Percentiles rank a stretch among this genome's conserved stretches.
Evolutionary conservation across 495 filamentous ascomycete genomes (phyloP).

Genomic region (Aspergillus asperescens): DNA sequence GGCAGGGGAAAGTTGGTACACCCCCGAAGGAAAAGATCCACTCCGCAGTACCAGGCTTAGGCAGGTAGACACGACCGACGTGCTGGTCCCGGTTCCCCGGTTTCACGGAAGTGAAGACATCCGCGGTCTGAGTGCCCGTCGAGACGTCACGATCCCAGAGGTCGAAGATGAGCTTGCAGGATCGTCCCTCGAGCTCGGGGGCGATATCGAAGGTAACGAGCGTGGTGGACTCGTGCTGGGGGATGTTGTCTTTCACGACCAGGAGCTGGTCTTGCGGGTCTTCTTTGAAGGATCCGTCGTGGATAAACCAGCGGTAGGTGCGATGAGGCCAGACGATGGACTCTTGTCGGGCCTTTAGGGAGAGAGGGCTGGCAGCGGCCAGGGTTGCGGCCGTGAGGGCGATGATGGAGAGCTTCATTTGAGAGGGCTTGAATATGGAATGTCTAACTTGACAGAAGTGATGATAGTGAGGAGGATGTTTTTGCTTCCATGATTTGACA

Average conservation of each 20-base stretch:
- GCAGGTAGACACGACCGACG: slow-evolving; percentile 1
- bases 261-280: slow-evolving; percentile 17
- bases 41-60: slow-evolving; percentile 6
- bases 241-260: slow-evolving; percentile 12
- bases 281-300: slow-evolving; percentile 3
- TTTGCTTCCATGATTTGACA: no score
- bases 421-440: no score
- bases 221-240: slow-evolving; percentile 7
- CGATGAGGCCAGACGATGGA: slow-evolving; percentile 8
- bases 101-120: slow-evolving; percentile 16
- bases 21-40: slow-evolving; percentile 10
- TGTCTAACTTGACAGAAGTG: no score
- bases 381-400: background rate
- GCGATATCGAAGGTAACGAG: slow-evolving; percentile 12
- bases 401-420: background rate
- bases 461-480: no score
- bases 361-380: background rate
- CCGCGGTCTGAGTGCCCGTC: slow-evolving; percentile 8
- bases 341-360: background rate
- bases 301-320: slow-evolving; percentile 13
- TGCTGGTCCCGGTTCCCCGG: slow-evolving; percentile 6
- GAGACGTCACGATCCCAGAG: slow-evolving; percentile 14
- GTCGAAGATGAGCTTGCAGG: slow-evolving; percentile 12
- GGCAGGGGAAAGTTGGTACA: slow-evolving; percentile 10
- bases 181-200: slow-evolving; percentile 1